These are phyloP conservation scores for Fusarium humuli DNA, from an alignment of 2,329 filamentous ascomycete genomes.

Conservation along the genomic window DNA sequence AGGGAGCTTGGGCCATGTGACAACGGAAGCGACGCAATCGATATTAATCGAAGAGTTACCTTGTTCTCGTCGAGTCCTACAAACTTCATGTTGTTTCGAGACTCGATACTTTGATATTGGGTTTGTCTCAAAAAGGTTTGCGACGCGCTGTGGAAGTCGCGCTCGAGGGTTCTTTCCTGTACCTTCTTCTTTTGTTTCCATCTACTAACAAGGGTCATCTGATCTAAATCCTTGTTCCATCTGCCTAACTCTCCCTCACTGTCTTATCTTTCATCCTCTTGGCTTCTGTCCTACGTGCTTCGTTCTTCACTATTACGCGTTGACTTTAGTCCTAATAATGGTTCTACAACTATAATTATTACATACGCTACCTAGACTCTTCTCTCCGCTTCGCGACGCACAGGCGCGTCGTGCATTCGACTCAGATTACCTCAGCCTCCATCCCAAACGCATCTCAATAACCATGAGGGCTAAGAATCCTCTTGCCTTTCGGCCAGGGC, in stretches of 20 bases:
- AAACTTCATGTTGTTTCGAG: slow-evolving; percentile 19
- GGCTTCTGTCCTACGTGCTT: slow-evolving; percentile 25
- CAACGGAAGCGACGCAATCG: slow-evolving; percentile 29
- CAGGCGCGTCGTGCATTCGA: slow-evolving; percentile 14
- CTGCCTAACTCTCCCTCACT: slow-evolving; percentile 29
- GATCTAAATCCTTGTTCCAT: slow-evolving; percentile 20
- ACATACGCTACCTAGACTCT: slow-evolving; percentile 3
- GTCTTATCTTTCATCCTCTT: slow-evolving; percentile 27
- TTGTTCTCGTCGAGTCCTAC: slow-evolving; percentile 30
- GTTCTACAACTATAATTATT: slow-evolving; percentile 24
- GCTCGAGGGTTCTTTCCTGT: slow-evolving; percentile 7
- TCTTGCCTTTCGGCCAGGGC: slow-evolving; percentile 81
- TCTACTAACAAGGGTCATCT: slow-evolving; percentile 27
- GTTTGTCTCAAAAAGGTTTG: slow-evolving; percentile 10
- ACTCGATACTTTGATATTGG: slow-evolving; percentile 2
- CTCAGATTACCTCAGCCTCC: slow-evolving; percentile 19
- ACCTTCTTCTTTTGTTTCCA: slow-evolving; percentile 21
- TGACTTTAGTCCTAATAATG: slow-evolving; percentile 20
- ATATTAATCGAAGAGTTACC: slow-evolving; percentile 19
- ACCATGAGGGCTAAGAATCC: slow-evolving; percentile 58
- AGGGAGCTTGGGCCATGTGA: slow-evolving; percentile 46
- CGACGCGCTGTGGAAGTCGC: slow-evolving; percentile 21
- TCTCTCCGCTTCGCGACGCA: slow-evolving; percentile 8
- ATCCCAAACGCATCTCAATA: slow-evolving; percentile 10
- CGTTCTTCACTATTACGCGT: slow-evolving; percentile 19